A percentile compares a stretch with the other conserved stretches of the same genome.
Conservation (phyloP, 2,329 filamentous ascomycete species). For the Talaromyces amestolkiae region DNA sequence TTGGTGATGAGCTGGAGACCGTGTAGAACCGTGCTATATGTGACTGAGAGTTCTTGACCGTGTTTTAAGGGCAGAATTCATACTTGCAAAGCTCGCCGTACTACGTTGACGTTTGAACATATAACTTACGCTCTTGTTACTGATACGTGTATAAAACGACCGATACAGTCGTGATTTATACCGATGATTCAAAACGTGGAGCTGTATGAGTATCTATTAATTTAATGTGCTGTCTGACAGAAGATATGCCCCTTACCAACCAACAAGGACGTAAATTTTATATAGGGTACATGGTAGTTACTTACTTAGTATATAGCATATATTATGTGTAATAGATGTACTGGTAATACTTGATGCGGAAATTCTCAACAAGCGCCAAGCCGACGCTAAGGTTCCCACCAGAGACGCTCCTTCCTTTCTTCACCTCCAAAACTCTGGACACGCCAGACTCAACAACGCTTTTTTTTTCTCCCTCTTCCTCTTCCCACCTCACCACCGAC, state of each 20-base stretch:
- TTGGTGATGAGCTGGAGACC: neutral
- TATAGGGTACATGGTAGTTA: neutral
- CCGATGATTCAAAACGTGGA: neutral
- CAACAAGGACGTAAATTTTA: neutral
- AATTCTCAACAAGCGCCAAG: conserved; percentile 39
- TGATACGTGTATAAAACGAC: neutral
- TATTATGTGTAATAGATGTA: neutral
- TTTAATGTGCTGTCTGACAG: neutral
- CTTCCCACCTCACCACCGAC: conserved; percentile 3
- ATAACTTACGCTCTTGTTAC: neutral
- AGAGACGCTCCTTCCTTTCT: conserved; percentile 33
- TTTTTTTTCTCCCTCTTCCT: conserved; percentile 18
- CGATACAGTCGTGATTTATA: neutral
- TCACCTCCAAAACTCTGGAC: conserved; percentile 34
- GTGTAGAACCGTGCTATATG: neutral
- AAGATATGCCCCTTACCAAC: neutral
- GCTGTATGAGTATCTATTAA: no score
- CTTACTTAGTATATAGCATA: no score
- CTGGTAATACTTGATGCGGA: conserved; percentile 18
- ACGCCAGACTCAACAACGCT: conserved; percentile 33
- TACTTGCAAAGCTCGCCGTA: neutral
- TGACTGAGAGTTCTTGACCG: neutral
- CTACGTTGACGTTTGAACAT: neutral
- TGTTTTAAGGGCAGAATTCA: neutral
- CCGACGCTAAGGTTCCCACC: conserved; percentile 44